phyloP scores from a whole-genome alignment of 768 basidiomycete species.

The Leccinum boreale region DNA sequence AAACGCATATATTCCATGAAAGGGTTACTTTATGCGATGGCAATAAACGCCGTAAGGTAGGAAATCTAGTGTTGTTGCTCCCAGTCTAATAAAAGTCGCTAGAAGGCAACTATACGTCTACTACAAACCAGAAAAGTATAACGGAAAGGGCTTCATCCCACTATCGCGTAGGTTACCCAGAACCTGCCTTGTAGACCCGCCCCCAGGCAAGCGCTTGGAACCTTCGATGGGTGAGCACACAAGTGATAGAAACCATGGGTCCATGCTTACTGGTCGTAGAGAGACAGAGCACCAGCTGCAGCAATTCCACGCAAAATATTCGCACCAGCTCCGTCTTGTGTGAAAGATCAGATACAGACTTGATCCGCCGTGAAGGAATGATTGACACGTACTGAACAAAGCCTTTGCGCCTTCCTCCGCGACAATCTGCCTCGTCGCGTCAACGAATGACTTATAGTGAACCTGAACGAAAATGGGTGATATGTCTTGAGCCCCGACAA shows the following conservation, averaged over 20 bases:
- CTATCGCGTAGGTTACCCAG: constrained; percentile 10
- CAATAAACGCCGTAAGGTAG: not conserved
- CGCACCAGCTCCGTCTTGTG: constrained; percentile 57
- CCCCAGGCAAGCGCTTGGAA: constrained; percentile 56
- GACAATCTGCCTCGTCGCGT: constrained; percentile 38
- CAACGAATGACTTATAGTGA: constrained; percentile 38
- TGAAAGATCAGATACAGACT: not conserved
- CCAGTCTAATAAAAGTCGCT: not conserved
- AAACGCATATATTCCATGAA: not conserved
- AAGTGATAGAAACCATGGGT: not conserved
- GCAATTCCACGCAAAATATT: constrained; percentile 54
- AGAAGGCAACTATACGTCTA: not conserved
- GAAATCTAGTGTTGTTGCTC: not conserved
- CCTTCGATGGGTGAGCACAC: constrained; percentile 10
- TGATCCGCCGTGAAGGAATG: not conserved
- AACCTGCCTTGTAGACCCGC: constrained; percentile 52
- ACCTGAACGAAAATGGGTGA: constrained; percentile 19
- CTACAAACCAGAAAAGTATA: not conserved
- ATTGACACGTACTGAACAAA: constrained; percentile 34
- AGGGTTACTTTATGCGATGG: not conserved
- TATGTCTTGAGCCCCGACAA: not conserved
- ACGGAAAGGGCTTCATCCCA: not conserved
- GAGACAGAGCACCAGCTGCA: constrained; percentile 51
- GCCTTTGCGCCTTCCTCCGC: constrained; percentile 39
- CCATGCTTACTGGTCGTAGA: constrained; percentile 53